These are phyloP conservation scores for Echites panduratus DNA, from an alignment of 257 asterid genomes.

Conservation along the genomic window DNA sequence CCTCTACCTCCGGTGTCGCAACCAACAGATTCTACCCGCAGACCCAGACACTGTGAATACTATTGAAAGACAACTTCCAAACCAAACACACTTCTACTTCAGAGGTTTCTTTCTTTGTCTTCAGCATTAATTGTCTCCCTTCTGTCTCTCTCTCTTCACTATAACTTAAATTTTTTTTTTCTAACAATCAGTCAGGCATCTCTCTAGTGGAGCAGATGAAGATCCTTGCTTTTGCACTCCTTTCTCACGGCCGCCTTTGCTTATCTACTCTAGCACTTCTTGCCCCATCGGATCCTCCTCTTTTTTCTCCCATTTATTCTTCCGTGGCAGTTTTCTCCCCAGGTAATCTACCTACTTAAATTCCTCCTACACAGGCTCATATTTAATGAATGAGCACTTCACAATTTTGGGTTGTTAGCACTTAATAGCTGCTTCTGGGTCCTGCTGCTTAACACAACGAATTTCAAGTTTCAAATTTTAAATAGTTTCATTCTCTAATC, in stretches of 20 bases:
- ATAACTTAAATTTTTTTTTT: too few species aligned
- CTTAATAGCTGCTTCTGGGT: not conserved
- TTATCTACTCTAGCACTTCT: not conserved
- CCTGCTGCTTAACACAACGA: not conserved
- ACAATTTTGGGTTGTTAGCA: too few species aligned
- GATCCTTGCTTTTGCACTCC: constrained; percentile 7
- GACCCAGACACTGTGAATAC: not conserved
- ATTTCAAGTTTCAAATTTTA: constrained; percentile 11
- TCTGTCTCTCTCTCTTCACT: not conserved
- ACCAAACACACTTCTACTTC: not conserved
- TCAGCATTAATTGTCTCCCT: too few species aligned
- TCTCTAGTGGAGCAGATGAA: not conserved
- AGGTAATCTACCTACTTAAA: constrained; percentile 18
- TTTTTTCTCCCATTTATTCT: constrained; percentile 21
- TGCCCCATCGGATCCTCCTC: constrained; percentile 18
- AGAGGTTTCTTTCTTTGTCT: not conserved
- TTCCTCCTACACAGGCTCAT: not conserved
- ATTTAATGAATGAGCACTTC: not conserved
- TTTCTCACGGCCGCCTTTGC: constrained; percentile 17
- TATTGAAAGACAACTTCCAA: too few species aligned
- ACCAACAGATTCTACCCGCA: not conserved
- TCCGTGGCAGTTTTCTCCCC: constrained; percentile 32
- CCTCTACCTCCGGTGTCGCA: not conserved
- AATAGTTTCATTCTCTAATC: not conserved
- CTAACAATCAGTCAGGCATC: not conserved